phyloP scores from a whole-genome alignment of 129 eudicot genomes.

The Centrapalus pauciflorus region DNA sequence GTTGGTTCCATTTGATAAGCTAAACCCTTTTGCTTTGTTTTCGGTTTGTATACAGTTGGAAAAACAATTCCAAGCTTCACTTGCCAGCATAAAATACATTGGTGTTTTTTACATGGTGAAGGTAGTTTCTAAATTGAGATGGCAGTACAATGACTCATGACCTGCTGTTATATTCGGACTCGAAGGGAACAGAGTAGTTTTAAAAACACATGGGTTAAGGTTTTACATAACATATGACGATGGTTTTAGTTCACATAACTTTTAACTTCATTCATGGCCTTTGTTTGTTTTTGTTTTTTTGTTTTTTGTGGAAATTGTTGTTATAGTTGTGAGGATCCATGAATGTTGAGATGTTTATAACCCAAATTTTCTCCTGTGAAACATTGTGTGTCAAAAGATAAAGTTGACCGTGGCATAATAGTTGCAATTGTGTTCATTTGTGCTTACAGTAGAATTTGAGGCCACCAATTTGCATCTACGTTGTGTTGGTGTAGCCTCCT shows the following conservation, averaged over 20 bases:
- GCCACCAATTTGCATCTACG: no score
- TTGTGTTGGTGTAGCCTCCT: no score
- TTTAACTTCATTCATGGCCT: not conserved
- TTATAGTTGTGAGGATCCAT: not conserved
- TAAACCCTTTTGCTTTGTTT: not conserved
- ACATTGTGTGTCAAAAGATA: no score
- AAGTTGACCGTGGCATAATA: no score
- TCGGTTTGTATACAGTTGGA: conserved; percentile 58
- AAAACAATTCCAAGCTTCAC: conserved; percentile 70
- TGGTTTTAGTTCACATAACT: not conserved
- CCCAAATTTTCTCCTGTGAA: no score
- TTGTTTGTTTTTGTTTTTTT: not conserved
- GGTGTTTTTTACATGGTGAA: not conserved
- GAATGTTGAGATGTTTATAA: no score
- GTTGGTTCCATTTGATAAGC: not conserved
- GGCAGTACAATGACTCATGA: not conserved
- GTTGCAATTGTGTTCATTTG: no score
- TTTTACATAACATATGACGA: conserved; percentile 12
- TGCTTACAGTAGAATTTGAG: no score
- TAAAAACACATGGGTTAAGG: not conserved
- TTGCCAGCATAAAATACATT: conserved; percentile 59
- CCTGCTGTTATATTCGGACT: not conserved
- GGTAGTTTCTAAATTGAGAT: not conserved
- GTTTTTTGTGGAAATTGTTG: not conserved
- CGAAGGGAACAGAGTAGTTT: not conserved